Evolutionary conservation across 2,329 filamentous ascomycete genomes (phyloP).

Genomic region (Curvularia spicifera): DNA sequence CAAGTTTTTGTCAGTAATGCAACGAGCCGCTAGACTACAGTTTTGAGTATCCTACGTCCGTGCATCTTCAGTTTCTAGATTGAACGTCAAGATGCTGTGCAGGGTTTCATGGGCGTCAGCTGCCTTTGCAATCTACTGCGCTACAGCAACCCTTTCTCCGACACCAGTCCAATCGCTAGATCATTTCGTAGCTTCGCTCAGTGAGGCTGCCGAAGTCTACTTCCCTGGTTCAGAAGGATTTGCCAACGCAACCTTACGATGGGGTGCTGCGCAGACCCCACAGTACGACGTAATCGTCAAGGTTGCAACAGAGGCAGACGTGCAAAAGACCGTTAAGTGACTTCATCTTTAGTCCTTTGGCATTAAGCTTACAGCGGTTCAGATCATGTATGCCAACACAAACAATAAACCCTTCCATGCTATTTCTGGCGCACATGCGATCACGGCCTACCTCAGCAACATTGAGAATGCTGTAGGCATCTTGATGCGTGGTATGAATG

Average conservation of each 20-base stretch:
- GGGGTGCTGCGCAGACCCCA: slow-evolving; percentile 26
- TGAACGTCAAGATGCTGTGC: background rate
- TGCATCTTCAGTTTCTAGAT: background rate
- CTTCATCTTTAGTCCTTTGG: no score
- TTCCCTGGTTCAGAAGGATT: slow-evolving; percentile 19
- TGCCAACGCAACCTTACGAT: slow-evolving; percentile 19
- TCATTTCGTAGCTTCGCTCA: background rate
- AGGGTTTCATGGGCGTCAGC: background rate
- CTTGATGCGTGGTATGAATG: slow-evolving; percentile 36
- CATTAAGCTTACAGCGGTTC: background rate
- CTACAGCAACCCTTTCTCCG: background rate
- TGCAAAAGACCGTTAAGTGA: slow-evolving; percentile 26
- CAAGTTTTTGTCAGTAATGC: background rate
- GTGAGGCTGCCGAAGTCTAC: slow-evolving; percentile 13
- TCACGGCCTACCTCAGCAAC: slow-evolving; percentile 28
- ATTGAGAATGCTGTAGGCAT: slow-evolving; percentile 42
- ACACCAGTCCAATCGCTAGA: background rate
- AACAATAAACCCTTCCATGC: slow-evolving; percentile 45
- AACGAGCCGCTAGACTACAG: background rate
- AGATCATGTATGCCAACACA: slow-evolving; percentile 33
- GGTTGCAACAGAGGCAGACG: slow-evolving; percentile 28
- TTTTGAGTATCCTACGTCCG: background rate
- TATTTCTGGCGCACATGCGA: slow-evolving; percentile 48
- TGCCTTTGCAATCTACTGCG: background rate
- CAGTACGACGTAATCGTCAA: slow-evolving; percentile 29